Conservation (phyloP, 495 filamentous ascomycete genomes). For the Symbiotaphrina buchneri region DNA sequence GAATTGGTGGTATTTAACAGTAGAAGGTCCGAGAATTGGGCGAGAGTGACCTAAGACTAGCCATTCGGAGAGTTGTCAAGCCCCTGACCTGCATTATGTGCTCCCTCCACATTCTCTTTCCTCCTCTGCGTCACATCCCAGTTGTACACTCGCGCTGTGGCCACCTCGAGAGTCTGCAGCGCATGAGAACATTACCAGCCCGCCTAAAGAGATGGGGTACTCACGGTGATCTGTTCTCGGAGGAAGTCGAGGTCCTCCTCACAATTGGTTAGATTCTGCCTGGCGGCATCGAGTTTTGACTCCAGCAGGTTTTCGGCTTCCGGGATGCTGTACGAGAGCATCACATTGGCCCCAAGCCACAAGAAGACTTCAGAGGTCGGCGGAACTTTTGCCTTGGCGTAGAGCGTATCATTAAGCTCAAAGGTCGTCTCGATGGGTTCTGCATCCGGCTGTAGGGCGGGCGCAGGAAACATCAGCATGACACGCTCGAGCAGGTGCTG, state of each 20-base stretch:
- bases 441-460: slow-evolving; percentile 12
- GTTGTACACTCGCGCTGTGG: slow-evolving; percentile 92
- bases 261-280: slow-evolving; percentile 56
- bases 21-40: too few species aligned
- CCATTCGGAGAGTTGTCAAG: too few species aligned
- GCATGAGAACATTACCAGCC: not conserved
- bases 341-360: slow-evolving; percentile 95
- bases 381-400: slow-evolving; percentile 63
- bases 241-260: slow-evolving; percentile 95
- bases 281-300: slow-evolving; percentile 59
- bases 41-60: too few species aligned
- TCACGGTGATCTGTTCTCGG: slow-evolving; percentile 86
- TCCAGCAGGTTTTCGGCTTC: slow-evolving; percentile 66
- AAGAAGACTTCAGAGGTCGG: slow-evolving; percentile 85
- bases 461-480: slow-evolving; percentile 8
- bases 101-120: slow-evolving; percentile 64
- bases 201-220: slow-evolving; percentile 8
- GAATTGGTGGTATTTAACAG: too few species aligned
- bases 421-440: slow-evolving; percentile 78
- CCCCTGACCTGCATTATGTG: too few species aligned
- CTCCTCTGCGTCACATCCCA: slow-evolving; percentile 90
- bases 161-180: slow-evolving; percentile 78
- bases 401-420: slow-evolving; percentile 89
- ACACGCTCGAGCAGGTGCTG: slow-evolving; percentile 10
- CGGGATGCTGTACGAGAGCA: slow-evolving; percentile 78